Evolutionary conservation across 2,329 filamentous ascomycete species (phyloP).

Genomic region (Phoma sp.): DNA sequence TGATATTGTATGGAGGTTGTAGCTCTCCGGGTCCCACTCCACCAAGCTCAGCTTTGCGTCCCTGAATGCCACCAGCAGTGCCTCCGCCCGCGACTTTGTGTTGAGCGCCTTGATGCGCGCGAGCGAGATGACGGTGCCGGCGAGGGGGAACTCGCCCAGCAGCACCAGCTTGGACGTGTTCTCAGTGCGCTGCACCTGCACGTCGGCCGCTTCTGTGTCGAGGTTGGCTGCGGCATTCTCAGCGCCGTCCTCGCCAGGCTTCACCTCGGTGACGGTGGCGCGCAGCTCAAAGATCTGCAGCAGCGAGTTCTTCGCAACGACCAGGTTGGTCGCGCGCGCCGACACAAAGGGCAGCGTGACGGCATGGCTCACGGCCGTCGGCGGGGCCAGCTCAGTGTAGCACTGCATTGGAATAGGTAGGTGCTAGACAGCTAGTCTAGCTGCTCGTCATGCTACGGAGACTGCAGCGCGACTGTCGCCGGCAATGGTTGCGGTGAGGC

Average conservation of each 20-base stretch:
- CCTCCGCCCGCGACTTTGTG: conserved; percentile 81
- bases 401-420: conserved; percentile 74
- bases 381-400: conserved; percentile 93
- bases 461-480: not conserved
- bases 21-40: conserved; percentile 86
- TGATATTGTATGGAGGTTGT: conserved; percentile 83
- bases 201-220: conserved; percentile 59
- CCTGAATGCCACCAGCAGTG: conserved; percentile 80
- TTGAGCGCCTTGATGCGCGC: conserved; percentile 75
- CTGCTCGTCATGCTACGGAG: not conserved
- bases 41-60: conserved; percentile 93
- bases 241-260: conserved; percentile 46
- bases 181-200: conserved; percentile 63
- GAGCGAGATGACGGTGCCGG: conserved; percentile 84
- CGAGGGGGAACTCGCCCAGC: conserved; percentile 80
- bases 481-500: not conserved
- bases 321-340: conserved; percentile 77
- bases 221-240: conserved; percentile 38
- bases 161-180: conserved; percentile 80
- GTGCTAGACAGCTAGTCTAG: not conserved
- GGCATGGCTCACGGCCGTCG: conserved; percentile 91
- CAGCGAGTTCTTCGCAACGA: conserved; percentile 90
- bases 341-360: conserved; percentile 79
- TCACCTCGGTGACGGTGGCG: conserved; percentile 67
- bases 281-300: conserved; percentile 87